These are phyloP conservation scores for Populus deltoides DNA, from an alignment of 345 rosid species.

Conservation along the genomic window DNA sequence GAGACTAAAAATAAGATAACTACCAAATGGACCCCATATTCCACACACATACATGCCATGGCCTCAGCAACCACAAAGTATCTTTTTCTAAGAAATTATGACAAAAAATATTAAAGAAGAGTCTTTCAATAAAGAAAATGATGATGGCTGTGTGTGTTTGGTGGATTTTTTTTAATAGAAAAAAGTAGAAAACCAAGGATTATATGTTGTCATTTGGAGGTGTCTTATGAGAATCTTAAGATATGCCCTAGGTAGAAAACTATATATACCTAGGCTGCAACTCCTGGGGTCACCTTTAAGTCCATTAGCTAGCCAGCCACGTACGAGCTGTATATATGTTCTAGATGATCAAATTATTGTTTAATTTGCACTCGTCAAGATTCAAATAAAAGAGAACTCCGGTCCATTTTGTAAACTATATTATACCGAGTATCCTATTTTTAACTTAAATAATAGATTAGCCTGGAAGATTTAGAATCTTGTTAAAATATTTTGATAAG, in stretches of 20 bases:
- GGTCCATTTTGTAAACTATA: background rate
- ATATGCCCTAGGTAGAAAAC: background rate
- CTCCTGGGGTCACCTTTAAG: background rate
- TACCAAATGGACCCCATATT: background rate
- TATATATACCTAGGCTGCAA: background rate
- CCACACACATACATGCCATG: background rate
- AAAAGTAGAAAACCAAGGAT: background rate
- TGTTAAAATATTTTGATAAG: background rate
- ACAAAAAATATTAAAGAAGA: background rate
- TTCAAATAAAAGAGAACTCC: background rate
- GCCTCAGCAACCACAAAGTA: background rate
- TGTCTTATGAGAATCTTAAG: conserved; percentile 1
- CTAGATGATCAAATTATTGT: background rate
- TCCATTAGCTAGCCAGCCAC: background rate
- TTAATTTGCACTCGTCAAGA: background rate
- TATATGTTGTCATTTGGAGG: background rate
- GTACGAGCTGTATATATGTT: background rate
- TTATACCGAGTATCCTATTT: background rate
- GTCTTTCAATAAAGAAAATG: background rate
- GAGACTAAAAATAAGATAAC: background rate
- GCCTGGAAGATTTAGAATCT: background rate
- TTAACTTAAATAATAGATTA: background rate
- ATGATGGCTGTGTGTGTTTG: background rate
- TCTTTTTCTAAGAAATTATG: background rate
- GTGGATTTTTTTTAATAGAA: background rate